A percentile compares a stretch with the other conserved stretches of the same genome.
Evolutionary conservation across 2,329 filamentous ascomycete genomes (phyloP).

Genomic region (Calonectria multiphialidica): DNA sequence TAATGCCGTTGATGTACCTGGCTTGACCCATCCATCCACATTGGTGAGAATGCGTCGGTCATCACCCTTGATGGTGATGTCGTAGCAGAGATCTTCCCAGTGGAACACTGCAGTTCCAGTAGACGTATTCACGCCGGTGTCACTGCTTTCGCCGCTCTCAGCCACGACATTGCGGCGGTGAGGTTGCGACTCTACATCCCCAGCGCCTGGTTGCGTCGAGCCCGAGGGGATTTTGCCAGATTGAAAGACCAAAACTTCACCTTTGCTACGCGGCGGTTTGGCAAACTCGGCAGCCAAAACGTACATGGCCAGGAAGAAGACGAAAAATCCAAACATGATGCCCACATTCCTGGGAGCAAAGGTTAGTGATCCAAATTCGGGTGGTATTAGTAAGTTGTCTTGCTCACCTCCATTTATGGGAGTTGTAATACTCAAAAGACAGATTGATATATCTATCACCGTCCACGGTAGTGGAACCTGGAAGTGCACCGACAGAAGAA

Average conservation of each 20-base stretch:
- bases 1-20: constrained; percentile 87
- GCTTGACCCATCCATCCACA: constrained; percentile 94
- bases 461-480: constrained; percentile 8
- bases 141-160: neutral
- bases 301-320: constrained; percentile 72
- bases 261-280: constrained; percentile 77
- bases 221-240: constrained; percentile 40
- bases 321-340: constrained; percentile 74
- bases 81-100: constrained; percentile 82
- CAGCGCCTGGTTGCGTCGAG: neutral
- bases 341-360: constrained; percentile 68
- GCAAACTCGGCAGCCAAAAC: constrained; percentile 74
- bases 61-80: constrained; percentile 82
- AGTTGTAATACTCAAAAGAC: constrained; percentile 64
- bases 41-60: constrained; percentile 82
- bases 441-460: constrained; percentile 61
- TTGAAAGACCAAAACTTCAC: constrained; percentile 82
- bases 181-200: neutral
- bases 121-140: neutral
- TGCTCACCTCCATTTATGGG: constrained; percentile 67
- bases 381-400: rapidly evolving
- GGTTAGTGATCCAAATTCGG: neutral
- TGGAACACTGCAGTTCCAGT: constrained; percentile 65
- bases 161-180: neutral
- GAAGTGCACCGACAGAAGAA: constrained; percentile 22